phyloP scores from a whole-genome alignment of 257 asterid species.

The Avicennia marina region DNA sequence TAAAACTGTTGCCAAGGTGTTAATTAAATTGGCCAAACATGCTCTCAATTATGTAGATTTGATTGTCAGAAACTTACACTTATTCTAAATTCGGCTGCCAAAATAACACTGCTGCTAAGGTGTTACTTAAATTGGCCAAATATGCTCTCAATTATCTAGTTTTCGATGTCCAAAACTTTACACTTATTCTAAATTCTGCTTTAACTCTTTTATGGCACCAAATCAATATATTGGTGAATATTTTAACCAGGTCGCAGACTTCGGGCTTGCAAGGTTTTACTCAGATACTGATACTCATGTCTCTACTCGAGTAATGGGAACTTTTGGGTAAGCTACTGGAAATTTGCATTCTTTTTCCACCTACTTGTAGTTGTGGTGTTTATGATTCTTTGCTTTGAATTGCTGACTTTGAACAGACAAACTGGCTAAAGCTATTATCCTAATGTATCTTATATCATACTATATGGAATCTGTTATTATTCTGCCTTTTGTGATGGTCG shows the following conservation, averaged over 20 bases:
- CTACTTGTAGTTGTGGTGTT: neutral
- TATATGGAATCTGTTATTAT: neutral
- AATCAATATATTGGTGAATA: slow-evolving; percentile 11
- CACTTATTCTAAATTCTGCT: neutral
- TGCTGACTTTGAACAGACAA: slow-evolving; percentile 1
- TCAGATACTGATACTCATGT: slow-evolving; percentile 81
- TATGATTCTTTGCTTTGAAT: slow-evolving; percentile 6
- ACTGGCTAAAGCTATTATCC: slow-evolving; percentile 1
- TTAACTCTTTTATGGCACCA: neutral
- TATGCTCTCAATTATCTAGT: slow-evolving; percentile 11
- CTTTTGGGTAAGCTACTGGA: slow-evolving; percentile 65
- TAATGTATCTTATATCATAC: neutral
- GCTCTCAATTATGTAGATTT: no score
- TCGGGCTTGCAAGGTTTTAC: slow-evolving; percentile 86
- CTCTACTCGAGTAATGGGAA: slow-evolving; percentile 92
- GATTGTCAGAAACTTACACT: no score
- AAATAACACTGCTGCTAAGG: no score
- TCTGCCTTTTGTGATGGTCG: neutral
- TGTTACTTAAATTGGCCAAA: no score
- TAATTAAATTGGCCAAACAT: no score
- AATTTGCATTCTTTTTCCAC: neutral
- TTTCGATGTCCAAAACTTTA: neutral
- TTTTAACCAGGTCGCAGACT: slow-evolving; percentile 80
- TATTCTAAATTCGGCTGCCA: no score
- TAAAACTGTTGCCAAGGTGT: neutral